These are phyloP conservation scores for Lachancea lanzarotensis DNA, from an alignment of 805 yeast genomes.

Conservation along the genomic window DNA sequence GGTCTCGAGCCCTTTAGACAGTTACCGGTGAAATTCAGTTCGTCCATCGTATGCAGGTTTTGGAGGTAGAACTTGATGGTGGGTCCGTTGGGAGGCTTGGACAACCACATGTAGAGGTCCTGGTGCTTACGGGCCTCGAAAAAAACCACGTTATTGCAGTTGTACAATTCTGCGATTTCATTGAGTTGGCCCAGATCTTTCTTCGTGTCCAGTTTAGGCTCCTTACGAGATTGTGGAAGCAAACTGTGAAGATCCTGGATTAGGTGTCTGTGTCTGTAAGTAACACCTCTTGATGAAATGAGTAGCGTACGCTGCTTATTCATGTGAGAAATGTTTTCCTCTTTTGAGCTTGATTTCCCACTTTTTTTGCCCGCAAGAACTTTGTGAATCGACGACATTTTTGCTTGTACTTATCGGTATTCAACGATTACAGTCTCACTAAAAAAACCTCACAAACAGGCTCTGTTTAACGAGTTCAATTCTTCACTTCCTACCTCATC, in stretches of 20 bases:
- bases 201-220: conserved; percentile 91
- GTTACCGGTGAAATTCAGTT: conserved; percentile 93
- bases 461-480: too few species aligned
- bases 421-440: too few species aligned
- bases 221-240: conserved; percentile 93
- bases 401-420: too few species aligned
- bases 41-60: conserved; percentile 93
- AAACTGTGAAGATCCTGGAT: conserved; percentile 71
- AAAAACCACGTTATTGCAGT: conserved; percentile 90
- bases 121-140: conserved; percentile 95
- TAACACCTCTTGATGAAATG: conserved; percentile 91
- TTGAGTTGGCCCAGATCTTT: conserved; percentile 82
- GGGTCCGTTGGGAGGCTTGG: conserved; percentile 98
- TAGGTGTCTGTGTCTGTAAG: conserved; percentile 91
- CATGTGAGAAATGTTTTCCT: conserved; percentile 46
- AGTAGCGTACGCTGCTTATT: conserved; percentile 86
- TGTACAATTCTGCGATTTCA: conserved; percentile 93
- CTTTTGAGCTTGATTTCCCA: conserved; percentile 17
- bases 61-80: conserved; percentile 90
- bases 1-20: conserved; percentile 95
- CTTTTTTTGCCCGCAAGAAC: conserved; percentile 49
- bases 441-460: too few species aligned
- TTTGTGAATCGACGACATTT: conserved; percentile 68
- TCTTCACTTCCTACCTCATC: not conserved
- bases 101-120: conserved; percentile 89